Evolutionary conservation across 176 grass and related monocot genomes (phyloP), one percentile per base, ranked within the genome.

Genomic region (Themeda triandra): DNA sequence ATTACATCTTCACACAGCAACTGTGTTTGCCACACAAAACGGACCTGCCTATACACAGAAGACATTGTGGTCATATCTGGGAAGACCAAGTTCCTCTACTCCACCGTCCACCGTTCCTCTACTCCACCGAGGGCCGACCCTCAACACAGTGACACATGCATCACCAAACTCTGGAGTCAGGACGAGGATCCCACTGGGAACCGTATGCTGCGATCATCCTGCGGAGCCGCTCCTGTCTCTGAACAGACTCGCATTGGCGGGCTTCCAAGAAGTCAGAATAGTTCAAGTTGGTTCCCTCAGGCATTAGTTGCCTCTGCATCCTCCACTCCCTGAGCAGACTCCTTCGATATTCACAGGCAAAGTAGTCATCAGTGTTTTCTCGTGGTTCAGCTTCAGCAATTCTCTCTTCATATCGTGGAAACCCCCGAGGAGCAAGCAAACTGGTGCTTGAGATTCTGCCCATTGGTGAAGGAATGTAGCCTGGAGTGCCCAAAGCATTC

Each of bases 1-100:
- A 8, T 17, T 3, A 40, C 59, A 29, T 63, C 3, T 49, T 51
- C 39, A 14, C 58, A 35, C 75, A 73, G 30, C 56, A 0, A 36
- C 29, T 48, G 30, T 33, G n/a, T 35, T 82, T 27, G 32, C 71
- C 78, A 86, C 65, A 76, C 51, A 89, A 80, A 75, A 80, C 48
- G 67, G 11, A 35, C 10, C 67, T 75, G 59, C 3, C 81, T 80
- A 62, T 83, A 77, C n/a, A 71, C 10, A 72, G 9, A 81, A 14
- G 24, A 63, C 29, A 58, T 29, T 39, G 28, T 39, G 21, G 5
- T 6, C 36, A 18, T 58, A 27, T 54, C 73, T 36, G 30, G 48
- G 19, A 49, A 35, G 73, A 13, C 30, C 48, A 76, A 36, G 48
- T 56, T 53, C 76, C n/a, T 44, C 18, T 13, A 29, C 7, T 3